Evolutionary conservation across 108 stramenopile genomes (phyloP).

Genomic region (Nannochloropsis salina): DNA sequence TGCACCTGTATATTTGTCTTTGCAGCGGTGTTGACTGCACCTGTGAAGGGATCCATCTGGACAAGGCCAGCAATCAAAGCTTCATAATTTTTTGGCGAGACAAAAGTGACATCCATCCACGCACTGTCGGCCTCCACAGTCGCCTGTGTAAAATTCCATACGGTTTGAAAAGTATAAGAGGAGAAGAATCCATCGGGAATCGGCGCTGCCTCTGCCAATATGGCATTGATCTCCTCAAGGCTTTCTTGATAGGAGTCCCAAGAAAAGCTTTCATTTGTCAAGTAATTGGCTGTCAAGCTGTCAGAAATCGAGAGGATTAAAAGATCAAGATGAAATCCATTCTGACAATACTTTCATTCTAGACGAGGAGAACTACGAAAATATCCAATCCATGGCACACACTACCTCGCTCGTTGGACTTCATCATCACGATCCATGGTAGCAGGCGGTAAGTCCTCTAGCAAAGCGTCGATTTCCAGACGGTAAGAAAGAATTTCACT

Average conservation of each 20-base stretch:
- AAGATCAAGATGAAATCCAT: no score
- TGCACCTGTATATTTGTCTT: not conserved
- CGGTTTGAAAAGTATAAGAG: not conserved
- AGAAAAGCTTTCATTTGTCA: not conserved
- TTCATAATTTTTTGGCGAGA: not conserved
- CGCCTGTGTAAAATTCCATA: not conserved
- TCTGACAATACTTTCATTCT: no score
- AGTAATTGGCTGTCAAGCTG: not conserved
- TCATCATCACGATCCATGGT: not conserved
- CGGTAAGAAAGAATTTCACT: not conserved
- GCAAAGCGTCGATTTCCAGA: not conserved
- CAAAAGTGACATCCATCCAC: not conserved
- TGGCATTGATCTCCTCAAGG: not conserved
- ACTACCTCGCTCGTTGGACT: not conserved
- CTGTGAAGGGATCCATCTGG: not conserved
- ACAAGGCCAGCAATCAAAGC: not conserved
- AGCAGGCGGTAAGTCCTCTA: not conserved
- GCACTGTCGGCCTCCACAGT: not conserved
- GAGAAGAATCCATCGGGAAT: not conserved
- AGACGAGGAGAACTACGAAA: not conserved
- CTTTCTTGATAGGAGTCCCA: not conserved
- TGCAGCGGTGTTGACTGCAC: not conserved
- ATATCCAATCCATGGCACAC: not conserved
- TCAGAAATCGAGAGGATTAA: not conserved
- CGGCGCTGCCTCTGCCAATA: not conserved